Base-by-base conservation (phyloP, 192 early-diverging fungal genomes). In the Ramicandelaber brevisporus region DNA sequence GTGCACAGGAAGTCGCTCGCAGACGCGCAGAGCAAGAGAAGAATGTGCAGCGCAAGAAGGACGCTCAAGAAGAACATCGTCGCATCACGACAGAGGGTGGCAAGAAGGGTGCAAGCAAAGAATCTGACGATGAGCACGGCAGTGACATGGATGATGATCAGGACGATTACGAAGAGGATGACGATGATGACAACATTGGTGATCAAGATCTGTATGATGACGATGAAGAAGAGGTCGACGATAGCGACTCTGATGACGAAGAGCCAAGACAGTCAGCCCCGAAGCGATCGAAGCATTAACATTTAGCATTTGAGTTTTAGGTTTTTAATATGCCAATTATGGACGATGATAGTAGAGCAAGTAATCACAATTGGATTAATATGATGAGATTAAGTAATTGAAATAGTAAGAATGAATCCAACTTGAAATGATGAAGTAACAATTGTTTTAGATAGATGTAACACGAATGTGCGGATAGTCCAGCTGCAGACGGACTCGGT, bases 31-130 rank as follows among this genome's bases (percentile, higher is more conserved):
- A 78, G 45, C 88, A 95, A 44, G 75, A 84, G 43, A 47, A 34
- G 6, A 88, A 88, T 45, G 85, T 95, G 6, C 50, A 61, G 43
- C 53, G 63, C 27, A 92, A 87, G 46, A 59, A 74, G 48, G 38
- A 34, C 13, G 68, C 52, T 23, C 64, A 63, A 33, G 68, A 65
- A 36, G 46, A 41, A 25, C 65, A 61, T 49, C 53, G 49, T 17
- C 20, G 40, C 22, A 50, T 40, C 11, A 64, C 57, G 6, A 43
- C 48, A 5, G 56, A 51, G 9, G 43, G 41, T 6, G 38, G 48
- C 21, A 37, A 47, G 11, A 33, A 48, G 5, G 36, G 21, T 8
- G n/a, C 27, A 2, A 16, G 32, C 12, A 21, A 41, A 5, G 37
- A 34, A 3, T 40, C 38, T 24, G 48, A 58, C 27, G 41, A 48